Percentiles rank a stretch among this genome's conserved stretches.
Evolutionary conservation across 768 basidiomycete species (phyloP).

Genomic region (Tricholoma hemisulphureum): DNA sequence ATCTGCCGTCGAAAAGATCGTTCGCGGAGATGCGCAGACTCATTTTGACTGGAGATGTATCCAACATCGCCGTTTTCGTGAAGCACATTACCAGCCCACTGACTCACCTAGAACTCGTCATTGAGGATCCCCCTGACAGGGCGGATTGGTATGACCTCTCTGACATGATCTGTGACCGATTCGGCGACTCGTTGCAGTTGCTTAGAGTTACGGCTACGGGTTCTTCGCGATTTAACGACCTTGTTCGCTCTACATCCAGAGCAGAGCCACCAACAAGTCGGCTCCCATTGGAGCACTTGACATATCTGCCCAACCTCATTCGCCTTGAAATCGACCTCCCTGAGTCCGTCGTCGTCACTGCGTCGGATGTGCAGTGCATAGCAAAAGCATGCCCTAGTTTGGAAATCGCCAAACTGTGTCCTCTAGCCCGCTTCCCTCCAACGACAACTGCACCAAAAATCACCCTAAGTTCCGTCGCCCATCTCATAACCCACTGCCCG

Average conservation of each 20-base stretch:
- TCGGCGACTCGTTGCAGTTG: conserved; percentile 56
- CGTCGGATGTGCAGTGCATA: conserved; percentile 56
- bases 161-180: conserved; percentile 58
- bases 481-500: conserved; percentile 56
- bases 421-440: conserved; percentile 62
- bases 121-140: conserved; percentile 76
- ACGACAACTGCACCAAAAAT: conserved; percentile 52
- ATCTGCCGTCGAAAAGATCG: conserved; percentile 52
- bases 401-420: conserved; percentile 67
- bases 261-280: conserved; percentile 59
- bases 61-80: conserved; percentile 70
- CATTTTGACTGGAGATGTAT: conserved; percentile 67
- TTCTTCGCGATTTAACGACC: conserved; percentile 75
- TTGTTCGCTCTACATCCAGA: conserved; percentile 72
- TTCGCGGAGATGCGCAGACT: conserved; percentile 60
- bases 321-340: conserved; percentile 79
- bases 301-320: conserved; percentile 49
- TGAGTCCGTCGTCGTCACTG: conserved; percentile 66
- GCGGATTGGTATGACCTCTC: conserved; percentile 77
- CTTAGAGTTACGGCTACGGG: conserved; percentile 65
- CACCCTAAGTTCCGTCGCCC: conserved; percentile 60
- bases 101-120: conserved; percentile 67
- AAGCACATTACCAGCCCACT: conserved; percentile 66
- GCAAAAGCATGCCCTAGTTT: conserved; percentile 65
- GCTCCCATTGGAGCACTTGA: conserved; percentile 60